phyloP scores from a whole-genome alignment of 345 rosid genomes.

The Eucalyptus regnans region DNA sequence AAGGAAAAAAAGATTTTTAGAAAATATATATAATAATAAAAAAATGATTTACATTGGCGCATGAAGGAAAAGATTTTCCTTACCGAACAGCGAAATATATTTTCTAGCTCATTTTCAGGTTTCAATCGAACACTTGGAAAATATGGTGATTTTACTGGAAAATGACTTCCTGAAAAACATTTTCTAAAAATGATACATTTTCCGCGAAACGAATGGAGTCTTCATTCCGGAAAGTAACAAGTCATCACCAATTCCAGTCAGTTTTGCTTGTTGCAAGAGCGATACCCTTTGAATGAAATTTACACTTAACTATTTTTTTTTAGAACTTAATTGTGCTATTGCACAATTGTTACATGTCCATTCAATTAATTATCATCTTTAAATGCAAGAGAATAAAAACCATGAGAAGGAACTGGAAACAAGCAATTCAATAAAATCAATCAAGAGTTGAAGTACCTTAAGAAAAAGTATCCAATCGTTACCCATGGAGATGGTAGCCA shows the following conservation, averaged over 20 bases:
- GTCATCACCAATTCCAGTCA: not conserved
- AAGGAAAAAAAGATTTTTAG: no score
- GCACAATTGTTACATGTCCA: not conserved
- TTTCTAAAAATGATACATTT: no score
- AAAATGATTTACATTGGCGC: no score
- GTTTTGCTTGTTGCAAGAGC: not conserved
- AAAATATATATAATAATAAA: no score
- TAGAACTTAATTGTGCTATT: not conserved
- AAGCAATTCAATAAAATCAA: not conserved
- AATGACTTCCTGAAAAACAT: no score
- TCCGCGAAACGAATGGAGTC: accelerated
- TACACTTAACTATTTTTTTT: not conserved
- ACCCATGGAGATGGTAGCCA: conserved; percentile 66
- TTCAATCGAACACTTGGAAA: no score
- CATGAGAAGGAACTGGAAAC: not conserved
- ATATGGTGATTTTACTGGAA: no score
- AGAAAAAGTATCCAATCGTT: conserved; percentile 66
- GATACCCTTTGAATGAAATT: not conserved
- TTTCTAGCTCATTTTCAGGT: no score
- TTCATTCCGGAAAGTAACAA: not conserved
- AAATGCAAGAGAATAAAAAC: not conserved
- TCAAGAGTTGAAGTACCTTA: conserved; percentile 33
- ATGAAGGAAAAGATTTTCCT: no score
- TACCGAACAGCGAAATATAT: no score
- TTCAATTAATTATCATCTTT: not conserved